Base-by-base conservation (phyloP, 345 rosid genomes). In the Citrus inodora region DNA sequence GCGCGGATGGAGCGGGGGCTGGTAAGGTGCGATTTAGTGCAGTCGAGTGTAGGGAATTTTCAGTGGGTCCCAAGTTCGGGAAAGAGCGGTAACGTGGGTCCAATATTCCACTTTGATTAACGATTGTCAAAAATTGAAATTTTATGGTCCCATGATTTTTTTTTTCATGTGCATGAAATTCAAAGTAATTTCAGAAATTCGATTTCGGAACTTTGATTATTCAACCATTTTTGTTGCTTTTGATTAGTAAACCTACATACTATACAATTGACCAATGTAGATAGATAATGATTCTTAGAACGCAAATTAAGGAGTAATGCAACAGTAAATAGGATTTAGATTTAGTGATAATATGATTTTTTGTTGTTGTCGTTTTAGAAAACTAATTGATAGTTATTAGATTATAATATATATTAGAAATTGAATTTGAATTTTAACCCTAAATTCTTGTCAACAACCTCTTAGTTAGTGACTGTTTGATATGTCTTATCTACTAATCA, bases 1-100 rank as follows among this genome's bases (percentile, higher is more conserved):
- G 74, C 87, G 90, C 89, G 85, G 77, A 79, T 70, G 74, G 58
- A 56, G 84, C 85, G 84, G 85, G 62, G 64, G 48, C 48, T 80
- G 32, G 82, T 55, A 77, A 82, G 78, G 79, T 76, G 40, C 11
- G 24, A n/a, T 21, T 32, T 14, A 5, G 32, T 80, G 63, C 51
- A 8, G 33, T 61, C 66, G 56, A 38, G 59, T 63, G 16, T 38
- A 74, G 0, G 6, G 55, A 24, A 16, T 1, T 35, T 14, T 4
- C 17, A 9, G 74, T 74, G 81, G 82, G 65, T 55, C 81, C 69
- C 13, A 1, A 7, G 48, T 21, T 75, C 22, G 28, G 28, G 70
- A 75, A 63, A 28, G 24, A 3, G 0, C 1, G 11, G 55, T n/a
- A 25, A 46, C 10, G 70, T 60, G 30, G 48, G 78, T 38, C 7